Evolutionary conservation across 192 early-diverging fungal species (phyloP), one percentile per base, ranked within the genome.

Genomic region (Podila epicladia): DNA sequence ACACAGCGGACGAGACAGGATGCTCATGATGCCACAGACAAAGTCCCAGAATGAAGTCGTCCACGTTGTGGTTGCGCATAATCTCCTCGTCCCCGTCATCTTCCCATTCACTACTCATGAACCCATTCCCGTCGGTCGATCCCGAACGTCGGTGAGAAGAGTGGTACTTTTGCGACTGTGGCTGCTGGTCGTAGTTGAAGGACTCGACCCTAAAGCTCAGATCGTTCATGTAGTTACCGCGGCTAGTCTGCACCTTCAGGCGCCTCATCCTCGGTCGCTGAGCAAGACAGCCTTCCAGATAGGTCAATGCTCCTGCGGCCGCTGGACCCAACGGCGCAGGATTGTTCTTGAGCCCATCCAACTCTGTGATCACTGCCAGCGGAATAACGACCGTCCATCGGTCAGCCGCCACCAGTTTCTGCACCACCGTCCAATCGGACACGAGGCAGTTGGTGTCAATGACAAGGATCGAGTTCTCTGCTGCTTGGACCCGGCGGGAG

Each of bases 371-470:
- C 9, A 88, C 89, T 49, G 84, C 87, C 62, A 88, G 63, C 19
- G 89, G 89, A 17, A 90, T 78, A 17, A 90, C 74, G 31, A 90
- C 82, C 8, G 74, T 67, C 87, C 87, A 90, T 64, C 83, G 82
- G 33, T 78, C 80, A 45, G 71, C 73, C 17, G 70, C 24, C 37
- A 90, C 76, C 7, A 90, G 17, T 37, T 82, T 83, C 31, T 82
- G 80, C 8, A 90, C 72, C 24, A 67, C 49, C 6, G 80, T 78
- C 68, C 88, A 68, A 55, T 90, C 84, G 11, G 83, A 85, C 33
- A 90, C 83, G 60, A 90, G 73, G 55, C 87, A 90, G 72, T 90
- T 90, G 22, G 89, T 90, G 68, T 90, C 89, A 35, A 90, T 74
- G 4, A 90, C 83, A 37, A 90, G 62, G 3, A 68, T 75, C 38